Evolutionary conservation across 208 protist species (phyloP), one percentile per base, ranked within the genome.

Genomic region (Trypanosomatidae sp.): DNA sequence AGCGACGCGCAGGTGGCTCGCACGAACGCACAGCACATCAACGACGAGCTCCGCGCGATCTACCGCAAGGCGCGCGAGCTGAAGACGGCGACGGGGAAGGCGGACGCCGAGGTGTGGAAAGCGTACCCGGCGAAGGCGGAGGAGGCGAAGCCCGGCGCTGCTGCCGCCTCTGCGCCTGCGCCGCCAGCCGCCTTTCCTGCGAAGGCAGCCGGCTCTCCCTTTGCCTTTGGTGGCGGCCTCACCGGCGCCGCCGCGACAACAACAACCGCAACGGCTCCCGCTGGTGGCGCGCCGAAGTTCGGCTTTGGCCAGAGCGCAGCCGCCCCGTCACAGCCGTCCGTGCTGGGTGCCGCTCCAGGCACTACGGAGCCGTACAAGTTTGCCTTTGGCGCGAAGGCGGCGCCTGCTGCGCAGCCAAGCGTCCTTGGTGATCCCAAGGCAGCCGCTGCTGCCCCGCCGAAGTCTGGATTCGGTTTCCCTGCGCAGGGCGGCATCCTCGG

Each of bases 21-120:
- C 36, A 69, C n/a, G 3, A 91, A 96, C 47, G 76, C 77, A 10
- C 25, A 64, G 47, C 70, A 66, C 19, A 94, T 96, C 55, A 96
- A 96, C 74, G 77, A 70, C n/a, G 81, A 93, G 66, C 73, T 96
- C 36, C 78, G 77, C 3, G 76, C 50, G 28, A 89, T 94, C 53
- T 93, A 93, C 78, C 72, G 69, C 62, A 71, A 71, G 53, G 92
- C 90, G 60, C 78, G 89, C 28, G 78, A 91, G 53, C 59, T 92
- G 56, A 92, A 89, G 78, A 50, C 43, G n/a, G 52, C 53, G 10
- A 66, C 81, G 5, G 85, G 76, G n/a, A 80, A 82, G 71, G 44
- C 69, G 15, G 85, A 90, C 71, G 71, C 77, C 1, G 82, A 80
- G 47, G 87, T 91, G 17, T 93, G 90, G 90, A 83, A 77, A 44